A percentile compares a stretch with the other conserved stretches of the same genome.
phyloP scores from a whole-genome alignment of 176 grass and related monocot genomes.

The Poa pratensis region DNA sequence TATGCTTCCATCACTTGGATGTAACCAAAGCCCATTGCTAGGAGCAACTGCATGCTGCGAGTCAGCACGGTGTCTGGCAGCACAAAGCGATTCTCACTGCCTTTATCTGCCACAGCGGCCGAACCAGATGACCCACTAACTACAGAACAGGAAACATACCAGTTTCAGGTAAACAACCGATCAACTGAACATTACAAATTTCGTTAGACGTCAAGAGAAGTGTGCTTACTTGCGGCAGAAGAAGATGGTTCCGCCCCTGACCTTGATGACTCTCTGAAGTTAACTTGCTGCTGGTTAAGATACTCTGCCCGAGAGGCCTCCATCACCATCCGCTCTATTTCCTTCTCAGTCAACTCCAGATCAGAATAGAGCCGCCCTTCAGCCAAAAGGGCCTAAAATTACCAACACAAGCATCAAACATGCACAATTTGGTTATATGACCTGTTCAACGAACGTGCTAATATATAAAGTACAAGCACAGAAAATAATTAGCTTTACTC shows the following conservation, averaged over 20 bases:
- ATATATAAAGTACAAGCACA: slow-evolving; percentile 4
- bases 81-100: slow-evolving; percentile 33
- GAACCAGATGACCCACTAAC: slow-evolving; percentile 75
- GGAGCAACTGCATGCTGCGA: slow-evolving; percentile 75
- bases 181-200: neutral
- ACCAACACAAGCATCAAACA: slow-evolving; percentile 21
- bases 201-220: neutral
- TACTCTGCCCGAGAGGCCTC: slow-evolving; percentile 93
- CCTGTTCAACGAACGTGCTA: slow-evolving; percentile 12
- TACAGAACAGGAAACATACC: slow-evolving; percentile 37
- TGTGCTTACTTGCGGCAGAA: slow-evolving; percentile 64
- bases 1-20: slow-evolving; percentile 90
- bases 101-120: slow-evolving; percentile 37
- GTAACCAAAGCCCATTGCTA: slow-evolving; percentile 98
- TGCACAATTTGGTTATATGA: slow-evolving; percentile 7
- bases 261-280: slow-evolving; percentile 70
- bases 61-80: slow-evolving; percentile 70
- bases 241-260: slow-evolving; percentile 95
- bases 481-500: slow-evolving; percentile 42
- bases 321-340: slow-evolving; percentile 99
- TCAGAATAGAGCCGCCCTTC: slow-evolving; percentile 94
- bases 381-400: slow-evolving; percentile 81
- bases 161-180: slow-evolving; percentile 27
- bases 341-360: slow-evolving; percentile 96
- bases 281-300: slow-evolving; percentile 61